Percentiles rank a stretch among this genome's conserved stretches.
Conservation (phyloP, 1,139 yeast genomes). For the Taphrina flavorubra region DNA sequence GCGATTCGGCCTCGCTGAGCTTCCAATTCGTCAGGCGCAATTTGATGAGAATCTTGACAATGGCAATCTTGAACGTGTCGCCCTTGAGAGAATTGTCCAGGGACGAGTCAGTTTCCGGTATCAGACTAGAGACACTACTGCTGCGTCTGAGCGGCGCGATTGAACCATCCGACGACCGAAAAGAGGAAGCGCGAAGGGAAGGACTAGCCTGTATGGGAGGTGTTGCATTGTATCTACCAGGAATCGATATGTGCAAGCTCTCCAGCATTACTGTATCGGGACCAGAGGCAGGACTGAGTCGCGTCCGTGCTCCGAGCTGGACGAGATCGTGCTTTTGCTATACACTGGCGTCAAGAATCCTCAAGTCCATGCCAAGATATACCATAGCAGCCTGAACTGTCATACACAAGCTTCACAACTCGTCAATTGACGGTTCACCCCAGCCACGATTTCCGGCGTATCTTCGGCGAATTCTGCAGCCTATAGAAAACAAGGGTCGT, state of each 20-base stretch:
- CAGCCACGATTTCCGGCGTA: too few species aligned
- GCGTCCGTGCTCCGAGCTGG: too few species aligned
- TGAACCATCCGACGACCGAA: slow-evolving; percentile 31
- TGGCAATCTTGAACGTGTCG: slow-evolving; percentile 30
- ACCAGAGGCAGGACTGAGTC: too few species aligned
- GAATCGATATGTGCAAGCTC: slow-evolving; percentile 14
- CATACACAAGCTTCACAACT: too few species aligned
- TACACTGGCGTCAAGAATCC: too few species aligned
- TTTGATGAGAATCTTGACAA: slow-evolving; percentile 34
- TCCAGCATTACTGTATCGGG: slow-evolving; percentile 15
- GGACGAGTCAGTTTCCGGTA: slow-evolving; percentile 32
- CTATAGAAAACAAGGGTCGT: too few species aligned
- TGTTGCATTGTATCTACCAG: slow-evolving; percentile 15
- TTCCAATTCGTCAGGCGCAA: slow-evolving; percentile 34
- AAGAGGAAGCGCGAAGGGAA: slow-evolving; percentile 32
- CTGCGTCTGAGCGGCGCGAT: slow-evolving; percentile 36
- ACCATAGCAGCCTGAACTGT: too few species aligned
- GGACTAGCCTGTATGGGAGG: slow-evolving; percentile 22
- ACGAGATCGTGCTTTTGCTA: too few species aligned
- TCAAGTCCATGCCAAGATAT: too few species aligned
- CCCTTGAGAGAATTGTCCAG: slow-evolving; percentile 33
- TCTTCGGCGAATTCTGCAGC: too few species aligned
- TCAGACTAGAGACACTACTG: slow-evolving; percentile 35
- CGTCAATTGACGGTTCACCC: too few species aligned
- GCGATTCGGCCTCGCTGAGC: slow-evolving; percentile 26